phyloP scores from a whole-genome alignment of 306 rosid species.

The Fagus crenata region DNA sequence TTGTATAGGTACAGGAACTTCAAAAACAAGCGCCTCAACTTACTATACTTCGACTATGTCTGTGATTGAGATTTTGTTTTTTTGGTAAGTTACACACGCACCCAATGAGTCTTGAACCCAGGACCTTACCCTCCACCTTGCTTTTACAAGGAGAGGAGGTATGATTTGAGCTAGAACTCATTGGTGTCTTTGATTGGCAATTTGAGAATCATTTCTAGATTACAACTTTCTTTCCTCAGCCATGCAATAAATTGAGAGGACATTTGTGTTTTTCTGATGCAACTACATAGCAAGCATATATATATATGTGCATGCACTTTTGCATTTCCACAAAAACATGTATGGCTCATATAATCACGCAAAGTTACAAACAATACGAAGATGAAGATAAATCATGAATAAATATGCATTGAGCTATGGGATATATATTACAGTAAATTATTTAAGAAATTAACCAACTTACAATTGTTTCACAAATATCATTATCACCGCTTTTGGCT shows the following conservation, averaged over 20 bases:
- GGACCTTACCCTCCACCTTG: too few relatives aligned
- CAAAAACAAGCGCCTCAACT: background rate
- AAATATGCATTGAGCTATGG: background rate
- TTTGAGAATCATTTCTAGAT: background rate
- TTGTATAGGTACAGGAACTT: background rate
- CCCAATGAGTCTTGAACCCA: too few relatives aligned
- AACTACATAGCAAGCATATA: background rate
- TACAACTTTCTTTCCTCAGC: background rate
- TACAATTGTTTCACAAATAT: slow-evolving; percentile 31
- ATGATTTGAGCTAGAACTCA: too few relatives aligned
- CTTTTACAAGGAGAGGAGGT: too few relatives aligned
- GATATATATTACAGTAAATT: background rate
- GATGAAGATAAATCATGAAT: too few relatives aligned
- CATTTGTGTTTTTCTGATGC: background rate
- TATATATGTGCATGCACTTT: background rate
- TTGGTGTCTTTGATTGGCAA: background rate
- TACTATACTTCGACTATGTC: background rate
- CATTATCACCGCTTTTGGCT: slow-evolving; percentile 14
- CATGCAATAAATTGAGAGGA: background rate
- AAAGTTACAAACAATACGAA: too few relatives aligned
- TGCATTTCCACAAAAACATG: too few relatives aligned
- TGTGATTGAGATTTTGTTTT: background rate
- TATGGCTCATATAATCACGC: background rate
- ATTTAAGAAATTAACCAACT: slow-evolving; percentile 19
- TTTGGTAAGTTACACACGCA: too few relatives aligned